Conservation (phyloP, 2,329 filamentous ascomycete species). For the Mollisia scopiformis region DNA sequence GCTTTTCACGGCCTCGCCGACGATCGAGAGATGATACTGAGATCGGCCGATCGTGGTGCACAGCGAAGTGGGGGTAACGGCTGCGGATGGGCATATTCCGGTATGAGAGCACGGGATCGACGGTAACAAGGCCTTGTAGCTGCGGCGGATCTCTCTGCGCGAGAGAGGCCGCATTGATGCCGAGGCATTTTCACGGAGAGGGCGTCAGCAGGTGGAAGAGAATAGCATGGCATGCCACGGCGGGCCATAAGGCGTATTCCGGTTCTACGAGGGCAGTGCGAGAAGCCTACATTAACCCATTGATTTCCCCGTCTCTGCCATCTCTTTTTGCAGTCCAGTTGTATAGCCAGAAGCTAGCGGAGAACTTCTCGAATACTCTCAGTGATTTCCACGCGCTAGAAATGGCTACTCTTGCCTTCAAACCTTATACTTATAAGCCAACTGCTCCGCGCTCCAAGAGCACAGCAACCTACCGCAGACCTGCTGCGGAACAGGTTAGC, state of each 20-base stretch:
- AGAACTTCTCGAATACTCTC: slow-evolving; percentile 22
- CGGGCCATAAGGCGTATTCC: slow-evolving; percentile 14
- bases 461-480: slow-evolving; percentile 12
- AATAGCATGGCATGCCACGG: slow-evolving; percentile 2
- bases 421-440: slow-evolving; percentile 24
- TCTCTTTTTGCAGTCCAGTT: slow-evolving; percentile 17
- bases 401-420: slow-evolving; percentile 23
- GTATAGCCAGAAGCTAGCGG: slow-evolving; percentile 16
- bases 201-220: slow-evolving; percentile 3
- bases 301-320: slow-evolving; percentile 9
- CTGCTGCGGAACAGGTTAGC: slow-evolving; percentile 14
- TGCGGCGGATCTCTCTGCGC: slow-evolving; percentile 14
- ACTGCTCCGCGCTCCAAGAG: slow-evolving; percentile 26
- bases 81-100: slow-evolving; percentile 20
- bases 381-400: slow-evolving; percentile 21
- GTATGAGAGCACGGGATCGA: slow-evolving; percentile 22
- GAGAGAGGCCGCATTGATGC: slow-evolving; percentile 14
- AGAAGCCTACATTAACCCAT: slow-evolving; percentile 9
- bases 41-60: slow-evolving; percentile 22
- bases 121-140: slow-evolving; percentile 14
- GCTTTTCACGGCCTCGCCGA: slow-evolving; percentile 15
- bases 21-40: slow-evolving; percentile 15
- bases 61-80: slow-evolving; percentile 18
- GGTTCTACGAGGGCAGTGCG: slow-evolving; percentile 16
- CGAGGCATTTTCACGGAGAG: slow-evolving; percentile 14